Conservation (phyloP, 2,329 filamentous ascomycete genomes). For the Xylaria sp. region DNA sequence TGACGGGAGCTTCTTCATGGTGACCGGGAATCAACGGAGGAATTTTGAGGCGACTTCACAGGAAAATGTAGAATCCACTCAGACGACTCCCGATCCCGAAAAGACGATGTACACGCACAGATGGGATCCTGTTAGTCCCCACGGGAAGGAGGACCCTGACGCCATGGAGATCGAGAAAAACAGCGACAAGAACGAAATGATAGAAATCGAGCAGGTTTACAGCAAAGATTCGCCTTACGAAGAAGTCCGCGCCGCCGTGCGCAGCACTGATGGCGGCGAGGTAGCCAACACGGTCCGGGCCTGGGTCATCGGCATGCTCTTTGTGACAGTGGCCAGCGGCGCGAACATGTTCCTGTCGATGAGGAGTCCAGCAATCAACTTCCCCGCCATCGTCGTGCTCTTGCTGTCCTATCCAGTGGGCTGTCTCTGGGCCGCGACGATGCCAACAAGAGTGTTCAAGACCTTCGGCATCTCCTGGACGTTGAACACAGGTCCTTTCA, state of each 20-base stretch:
- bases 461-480: conserved; percentile 40
- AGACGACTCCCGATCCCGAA: conserved; percentile 27
- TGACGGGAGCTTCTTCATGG: conserved; percentile 10
- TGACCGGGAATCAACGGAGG: conserved; percentile 12
- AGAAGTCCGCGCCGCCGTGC: conserved; percentile 40
- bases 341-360: conserved; percentile 36
- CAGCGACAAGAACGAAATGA: conserved; percentile 31
- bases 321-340: conserved; percentile 39
- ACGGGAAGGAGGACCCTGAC: conserved; percentile 29
- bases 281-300: conserved; percentile 40
- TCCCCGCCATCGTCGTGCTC: conserved; percentile 37
- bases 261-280: conserved; percentile 40
- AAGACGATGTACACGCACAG: conserved; percentile 32
- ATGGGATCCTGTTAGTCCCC: conserved; percentile 34
- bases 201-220: conserved; percentile 31
- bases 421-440: conserved; percentile 38
- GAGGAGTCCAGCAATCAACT: conserved; percentile 34
- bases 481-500: conserved; percentile 42
- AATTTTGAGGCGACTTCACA: conserved; percentile 24
- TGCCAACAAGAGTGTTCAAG: conserved; percentile 39
- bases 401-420: conserved; percentile 41
- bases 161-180: conserved; percentile 30
- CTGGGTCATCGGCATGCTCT: conserved; percentile 41
- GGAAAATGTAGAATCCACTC: conserved; percentile 18
- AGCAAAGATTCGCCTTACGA: conserved; percentile 37